Percentiles rank a stretch among this genome's conserved stretches.
Conservation (phyloP, 2,329 filamentous ascomycete species). For the Fusarium nurragi region DNA sequence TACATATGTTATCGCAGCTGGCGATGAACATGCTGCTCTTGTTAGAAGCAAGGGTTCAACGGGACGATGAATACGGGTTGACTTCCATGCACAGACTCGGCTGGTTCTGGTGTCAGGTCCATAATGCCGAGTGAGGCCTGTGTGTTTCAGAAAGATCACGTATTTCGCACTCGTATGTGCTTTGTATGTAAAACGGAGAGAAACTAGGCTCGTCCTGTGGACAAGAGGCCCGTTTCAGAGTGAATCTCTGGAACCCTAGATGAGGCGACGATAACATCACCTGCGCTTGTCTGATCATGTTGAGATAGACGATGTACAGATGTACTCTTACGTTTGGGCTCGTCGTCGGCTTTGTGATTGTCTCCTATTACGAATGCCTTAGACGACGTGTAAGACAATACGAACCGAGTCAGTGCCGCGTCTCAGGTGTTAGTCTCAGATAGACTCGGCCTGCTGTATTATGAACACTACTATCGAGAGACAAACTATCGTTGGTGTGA, state of each 20-base stretch:
- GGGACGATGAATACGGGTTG: slow-evolving; percentile 13
- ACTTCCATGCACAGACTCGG: slow-evolving; percentile 14
- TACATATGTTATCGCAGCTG: neutral
- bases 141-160: slow-evolving; percentile 9
- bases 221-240: slow-evolving; percentile 28
- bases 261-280: slow-evolving; percentile 5
- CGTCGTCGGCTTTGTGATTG: neutral
- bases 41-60: slow-evolving; percentile 7
- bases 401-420: neutral
- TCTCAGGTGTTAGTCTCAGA: slow-evolving; percentile 17
- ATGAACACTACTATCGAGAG: neutral
- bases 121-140: no score
- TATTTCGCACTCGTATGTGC: neutral
- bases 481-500: neutral
- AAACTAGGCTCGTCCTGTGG: slow-evolving; percentile 19
- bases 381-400: slow-evolving; percentile 6
- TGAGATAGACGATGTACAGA: neutral
- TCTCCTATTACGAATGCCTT: neutral
- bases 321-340: neutral
- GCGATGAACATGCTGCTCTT: slow-evolving; percentile 5
- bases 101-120: no score
- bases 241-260: slow-evolving; percentile 8
- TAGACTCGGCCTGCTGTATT: neutral
- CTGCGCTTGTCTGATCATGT: slow-evolving; percentile 1
- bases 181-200: slow-evolving; percentile 4